Evolutionary conservation across 148 eudicot species (phyloP).

Genomic region (Simmondsia chinensis): DNA sequence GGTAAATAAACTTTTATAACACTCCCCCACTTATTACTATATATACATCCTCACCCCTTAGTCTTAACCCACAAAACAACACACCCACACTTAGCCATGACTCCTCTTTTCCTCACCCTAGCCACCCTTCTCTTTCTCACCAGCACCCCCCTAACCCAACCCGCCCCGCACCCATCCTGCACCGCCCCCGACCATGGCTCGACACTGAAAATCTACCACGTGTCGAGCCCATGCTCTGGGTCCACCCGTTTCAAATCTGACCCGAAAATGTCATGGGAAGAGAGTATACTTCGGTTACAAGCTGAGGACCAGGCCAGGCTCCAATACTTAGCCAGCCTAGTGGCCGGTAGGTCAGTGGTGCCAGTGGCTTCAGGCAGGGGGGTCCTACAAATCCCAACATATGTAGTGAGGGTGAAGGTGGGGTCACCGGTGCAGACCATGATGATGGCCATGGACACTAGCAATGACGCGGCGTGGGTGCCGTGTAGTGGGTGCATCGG

Average conservation of each 20-base stretch:
- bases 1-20: no score
- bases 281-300: slow-evolving; percentile 45
- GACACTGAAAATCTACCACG: slow-evolving; percentile 48
- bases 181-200: slow-evolving; percentile 18
- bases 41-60: no score
- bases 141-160: slow-evolving; percentile 13
- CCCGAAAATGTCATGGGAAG: slow-evolving; percentile 52
- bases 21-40: no score
- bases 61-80: no score
- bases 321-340: slow-evolving; percentile 51
- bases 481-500: slow-evolving; percentile 73
- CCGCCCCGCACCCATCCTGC: slow-evolving; percentile 6
- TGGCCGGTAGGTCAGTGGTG: slow-evolving; percentile 34
- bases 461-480: slow-evolving; percentile 78
- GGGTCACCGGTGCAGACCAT: slow-evolving; percentile 72
- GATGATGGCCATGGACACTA: slow-evolving; percentile 74
- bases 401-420: slow-evolving; percentile 58
- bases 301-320: slow-evolving; percentile 50
- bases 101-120: slow-evolving; percentile 1
- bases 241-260: slow-evolving; percentile 39
- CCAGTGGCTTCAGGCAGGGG: slow-evolving; percentile 61
- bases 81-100: slow-evolving; percentile 5
- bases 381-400: slow-evolving; percentile 59
- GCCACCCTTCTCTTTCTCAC: slow-evolving; percentile 18
- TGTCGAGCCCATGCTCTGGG: slow-evolving; percentile 59